phyloP scores from a whole-genome alignment of 2,329 filamentous ascomycete species.

The Sarocladium brachiariae region DNA sequence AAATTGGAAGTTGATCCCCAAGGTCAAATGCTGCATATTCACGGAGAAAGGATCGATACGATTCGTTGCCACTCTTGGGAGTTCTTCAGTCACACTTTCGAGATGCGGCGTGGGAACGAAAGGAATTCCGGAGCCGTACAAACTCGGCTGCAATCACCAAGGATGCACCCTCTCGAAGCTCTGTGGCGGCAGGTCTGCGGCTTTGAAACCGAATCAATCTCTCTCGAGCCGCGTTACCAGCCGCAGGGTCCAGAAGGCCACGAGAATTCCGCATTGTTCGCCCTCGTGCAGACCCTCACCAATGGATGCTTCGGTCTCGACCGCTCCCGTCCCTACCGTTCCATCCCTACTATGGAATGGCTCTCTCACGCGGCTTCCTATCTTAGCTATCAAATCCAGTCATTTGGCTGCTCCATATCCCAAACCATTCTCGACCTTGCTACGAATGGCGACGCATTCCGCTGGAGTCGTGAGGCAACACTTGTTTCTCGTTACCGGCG shows the following conservation, averaged over 20 bases:
- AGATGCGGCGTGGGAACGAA: conserved; percentile 16
- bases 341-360: conserved; percentile 20
- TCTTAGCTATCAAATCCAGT: conserved; percentile 12
- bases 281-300: conserved; percentile 27
- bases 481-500: conserved; percentile 26
- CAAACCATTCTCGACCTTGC: conserved; percentile 21
- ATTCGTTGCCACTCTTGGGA: conserved; percentile 19
- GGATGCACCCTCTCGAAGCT: not conserved
- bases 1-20: conserved; percentile 20
- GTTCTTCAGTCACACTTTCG: conserved; percentile 25
- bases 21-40: conserved; percentile 19
- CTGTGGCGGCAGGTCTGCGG: conserved; percentile 5
- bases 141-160: not conserved
- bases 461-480: conserved; percentile 29
- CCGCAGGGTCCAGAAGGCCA: not conserved
- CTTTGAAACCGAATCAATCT: not conserved
- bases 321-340: conserved; percentile 19
- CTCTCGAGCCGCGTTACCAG: not conserved
- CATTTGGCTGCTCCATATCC: conserved; percentile 10
- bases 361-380: conserved; percentile 26
- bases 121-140: conserved; percentile 5
- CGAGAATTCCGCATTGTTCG: conserved; percentile 23
- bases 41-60: conserved; percentile 22
- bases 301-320: conserved; percentile 25
- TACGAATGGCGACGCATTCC: conserved; percentile 22